These are phyloP conservation scores for Hemerocallis citrina DNA, from an alignment of 106 monocot species.

Conservation along the genomic window DNA sequence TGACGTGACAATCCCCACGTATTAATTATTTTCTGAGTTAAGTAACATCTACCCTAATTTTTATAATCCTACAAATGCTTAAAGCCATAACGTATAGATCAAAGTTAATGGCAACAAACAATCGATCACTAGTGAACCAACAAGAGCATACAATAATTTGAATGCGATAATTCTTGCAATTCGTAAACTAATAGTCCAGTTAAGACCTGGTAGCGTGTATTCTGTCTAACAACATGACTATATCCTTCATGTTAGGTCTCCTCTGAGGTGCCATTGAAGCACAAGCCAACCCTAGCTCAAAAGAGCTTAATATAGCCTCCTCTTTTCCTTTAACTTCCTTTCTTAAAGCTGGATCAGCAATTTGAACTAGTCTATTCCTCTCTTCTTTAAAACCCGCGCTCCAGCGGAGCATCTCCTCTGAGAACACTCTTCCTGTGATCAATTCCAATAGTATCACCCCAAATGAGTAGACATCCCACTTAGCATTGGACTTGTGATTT, in stretches of 20 bases:
- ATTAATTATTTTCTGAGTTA: too few species aligned
- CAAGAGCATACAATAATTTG: too few species aligned
- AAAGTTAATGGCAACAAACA: too few species aligned
- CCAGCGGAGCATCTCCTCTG: conserved; percentile 50
- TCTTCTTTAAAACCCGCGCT: conserved; percentile 33
- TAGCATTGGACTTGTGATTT: conserved; percentile 50
- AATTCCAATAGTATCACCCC: conserved; percentile 65
- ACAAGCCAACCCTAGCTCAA: conserved; percentile 52
- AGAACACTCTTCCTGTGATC: conserved; percentile 35
- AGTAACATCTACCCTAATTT: too few species aligned
- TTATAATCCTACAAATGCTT: too few species aligned
- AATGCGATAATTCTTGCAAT: too few species aligned
- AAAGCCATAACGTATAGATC: too few species aligned
- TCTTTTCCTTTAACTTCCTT: conserved; percentile 55
- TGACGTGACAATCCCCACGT: too few species aligned
- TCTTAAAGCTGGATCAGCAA: conserved; percentile 51
- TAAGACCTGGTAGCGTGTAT: too few species aligned
- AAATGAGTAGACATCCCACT: conserved; percentile 83
- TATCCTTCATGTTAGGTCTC: conserved; percentile 76
- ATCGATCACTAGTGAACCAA: too few species aligned
- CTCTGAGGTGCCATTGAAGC: too few species aligned
- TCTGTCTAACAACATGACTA: conserved; percentile 46
- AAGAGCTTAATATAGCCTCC: conserved; percentile 38
- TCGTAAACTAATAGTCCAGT: too few species aligned
- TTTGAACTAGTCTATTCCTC: conserved; percentile 23